Conservation (phyloP, 1,284 basidiomycete species). For the Xerocomus nothofagi region DNA sequence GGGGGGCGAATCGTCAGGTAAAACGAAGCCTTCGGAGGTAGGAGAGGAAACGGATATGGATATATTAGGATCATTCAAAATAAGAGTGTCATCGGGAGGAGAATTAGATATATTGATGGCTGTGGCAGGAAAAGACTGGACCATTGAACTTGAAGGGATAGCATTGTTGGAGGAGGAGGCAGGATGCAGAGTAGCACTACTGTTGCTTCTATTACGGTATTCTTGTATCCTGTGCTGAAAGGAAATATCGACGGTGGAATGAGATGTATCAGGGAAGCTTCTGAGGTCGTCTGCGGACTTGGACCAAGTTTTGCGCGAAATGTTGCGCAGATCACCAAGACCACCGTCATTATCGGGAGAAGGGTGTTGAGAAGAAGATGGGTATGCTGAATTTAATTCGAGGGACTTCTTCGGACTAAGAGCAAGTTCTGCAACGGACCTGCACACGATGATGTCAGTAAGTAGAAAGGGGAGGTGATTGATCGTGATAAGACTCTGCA, state of each 20-base stretch:
- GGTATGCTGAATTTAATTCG: slow-evolving; percentile 41
- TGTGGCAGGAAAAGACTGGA: slow-evolving; percentile 51
- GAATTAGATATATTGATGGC: slow-evolving; percentile 16
- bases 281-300: slow-evolving; percentile 75
- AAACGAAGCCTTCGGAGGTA: slow-evolving; percentile 24
- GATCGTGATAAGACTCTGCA: slow-evolving; percentile 1
- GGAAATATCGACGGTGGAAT: slow-evolving; percentile 47
- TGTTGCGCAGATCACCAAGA: slow-evolving; percentile 64
- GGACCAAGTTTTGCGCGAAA: slow-evolving; percentile 73
- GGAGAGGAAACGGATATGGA: slow-evolving; percentile 40
- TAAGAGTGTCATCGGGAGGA: slow-evolving; percentile 24
- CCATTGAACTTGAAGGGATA: slow-evolving; percentile 34
- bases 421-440: slow-evolving; percentile 69
- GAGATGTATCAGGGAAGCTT: slow-evolving; percentile 47
- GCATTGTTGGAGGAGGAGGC: slow-evolving; percentile 26
- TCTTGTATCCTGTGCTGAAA: slow-evolving; percentile 63
- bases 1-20: slow-evolving; percentile 25
- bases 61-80: slow-evolving; percentile 29
- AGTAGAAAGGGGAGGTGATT: slow-evolving; percentile 12
- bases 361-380: slow-evolving; percentile 41
- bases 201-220: slow-evolving; percentile 52
- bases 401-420: slow-evolving; percentile 49
- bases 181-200: slow-evolving; percentile 38
- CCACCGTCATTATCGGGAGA: slow-evolving; percentile 37
- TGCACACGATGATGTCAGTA: slow-evolving; percentile 34